Base-by-base conservation (phyloP, 805 yeast genomes). In the Kurtzmaniella cleridarum region DNA sequence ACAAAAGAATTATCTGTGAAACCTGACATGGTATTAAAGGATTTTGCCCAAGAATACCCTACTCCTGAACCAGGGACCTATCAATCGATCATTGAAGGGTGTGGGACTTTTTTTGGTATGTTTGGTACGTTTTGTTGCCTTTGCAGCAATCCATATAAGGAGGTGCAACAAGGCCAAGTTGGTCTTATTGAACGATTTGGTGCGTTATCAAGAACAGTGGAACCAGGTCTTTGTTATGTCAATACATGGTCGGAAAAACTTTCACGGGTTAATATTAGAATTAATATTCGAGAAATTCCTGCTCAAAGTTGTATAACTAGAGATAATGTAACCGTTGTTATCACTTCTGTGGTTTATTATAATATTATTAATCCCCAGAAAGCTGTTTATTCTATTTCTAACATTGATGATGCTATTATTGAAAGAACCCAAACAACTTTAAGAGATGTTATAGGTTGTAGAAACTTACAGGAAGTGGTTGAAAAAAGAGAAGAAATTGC, bases 401-500 rank as follows among this genome's bases (percentile, higher is more conserved):
- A 77, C 49, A 74, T 81, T 41, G 69, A 69, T 42, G 59, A 57
- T 32, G 83, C 88, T 13, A 67, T 81, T 39, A 60, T 68, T 38
- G 87, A 81, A 55, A 68, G 87, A 54, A 80, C 87, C 4, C 85
- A 81, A 58, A 81, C 86, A 32, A 81, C 89, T 3, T 62, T 81
- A 51, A 69, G 89, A 56, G 85, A 81, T 47, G 89, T 81, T 16
- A 72, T 80, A 40, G 89, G 89, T 45, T 67, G 81, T 27, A 61
- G 85, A 36, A 68, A 66, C 15, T 64, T 81, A 49, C 89, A 81
- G 60, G 88, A 81, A 48, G 83, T 81, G 16, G 80, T 81, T 49
- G 88, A 81, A 52, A 76, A 80, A 54, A 63, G 89, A 46, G 88
- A 81, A 48, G 84, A 81, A 55, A 73, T 81, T 45, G 87, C 88